Base-by-base conservation (phyloP, 257 asterid species). In the Cruciata laevipes region DNA sequence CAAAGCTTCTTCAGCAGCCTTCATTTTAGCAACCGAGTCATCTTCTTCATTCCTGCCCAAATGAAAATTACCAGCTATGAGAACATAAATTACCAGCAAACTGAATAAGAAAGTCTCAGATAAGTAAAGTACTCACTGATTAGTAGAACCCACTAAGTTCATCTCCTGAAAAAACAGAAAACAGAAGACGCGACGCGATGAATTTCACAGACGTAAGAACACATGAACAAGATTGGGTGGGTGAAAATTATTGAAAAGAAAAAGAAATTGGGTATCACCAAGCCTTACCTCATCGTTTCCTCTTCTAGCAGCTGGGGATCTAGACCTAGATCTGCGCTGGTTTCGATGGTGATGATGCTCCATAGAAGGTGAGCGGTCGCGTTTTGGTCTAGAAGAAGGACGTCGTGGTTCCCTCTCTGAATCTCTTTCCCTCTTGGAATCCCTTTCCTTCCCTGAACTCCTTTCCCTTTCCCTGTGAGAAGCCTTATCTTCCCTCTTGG, bases 281-380 rank as follows among this genome's bases (percentile, higher is more conserved):
- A 90, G 83, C 84, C n/a, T n/a, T n/a, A 94, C 99, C 99, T 90
- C 91, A 74, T 86, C 80, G 74, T 69, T 94, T 63, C 81, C 82
- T 79, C 95, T 80, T 49, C 77, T 77, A 71, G 81, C 87, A 62
- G 83, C 81, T 64, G 69, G 72, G 69, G 70, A 37, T 62, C 96
- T 97, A 16, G 98, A 89, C 72, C 84, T 81, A 24, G 98, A 89
- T 82, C 91, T 82, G 40, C 74, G 85, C 44, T 75, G 87, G 69
- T 77, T 84, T 81, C 87, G 76, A 73, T 71, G 86, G 71, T 75
- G 83, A 71, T 58, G 81, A 71, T 58, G 81, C 66, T 83, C 85
- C 70, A 83, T 47, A 30, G 98, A 92, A 74, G 64, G 52, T 16
- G 95, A 79, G 61, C 74, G 89, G 12, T 69, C 78, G 53, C 37